phyloP scores from a whole-genome alignment of 1,139 yeast genomes.

The Yamadazyma friedrichii region DNA sequence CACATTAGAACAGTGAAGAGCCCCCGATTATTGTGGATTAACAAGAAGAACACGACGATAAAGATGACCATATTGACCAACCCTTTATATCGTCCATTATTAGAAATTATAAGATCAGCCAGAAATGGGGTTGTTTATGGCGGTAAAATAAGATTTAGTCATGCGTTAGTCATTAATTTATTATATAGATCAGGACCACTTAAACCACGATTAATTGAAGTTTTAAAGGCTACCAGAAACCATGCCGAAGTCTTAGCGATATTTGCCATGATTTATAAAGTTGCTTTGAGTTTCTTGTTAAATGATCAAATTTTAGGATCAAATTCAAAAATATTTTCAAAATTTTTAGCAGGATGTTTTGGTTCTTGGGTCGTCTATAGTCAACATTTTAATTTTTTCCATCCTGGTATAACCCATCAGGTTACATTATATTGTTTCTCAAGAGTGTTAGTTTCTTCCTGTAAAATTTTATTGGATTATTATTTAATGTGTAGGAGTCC shows the following conservation, averaged over 20 bases:
- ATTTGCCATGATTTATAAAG: conserved; percentile 65
- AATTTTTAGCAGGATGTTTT: conserved; percentile 61
- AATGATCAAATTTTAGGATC: conserved; percentile 38
- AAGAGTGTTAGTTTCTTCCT: conserved; percentile 53
- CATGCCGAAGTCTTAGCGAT: conserved; percentile 69
- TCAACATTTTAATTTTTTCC: conserved; percentile 47
- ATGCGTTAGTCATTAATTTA: conserved; percentile 65
- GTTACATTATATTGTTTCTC: conserved; percentile 63
- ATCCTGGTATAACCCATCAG: conserved; percentile 55
- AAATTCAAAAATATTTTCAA: conserved; percentile 26
- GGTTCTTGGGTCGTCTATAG: conserved; percentile 70
- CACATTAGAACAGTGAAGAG: too few relatives aligned
- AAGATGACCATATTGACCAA: conserved; percentile 23
- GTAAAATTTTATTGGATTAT: conserved; percentile 45
- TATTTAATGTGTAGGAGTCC: conserved; percentile 40
- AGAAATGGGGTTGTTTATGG: conserved; percentile 67
- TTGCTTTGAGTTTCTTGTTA: conserved; percentile 28
- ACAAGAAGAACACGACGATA: not conserved
- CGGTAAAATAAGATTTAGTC: conserved; percentile 70
- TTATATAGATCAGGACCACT: conserved; percentile 52
- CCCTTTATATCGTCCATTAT: conserved; percentile 37
- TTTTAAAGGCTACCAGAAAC: conserved; percentile 56
- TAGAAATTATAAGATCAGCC: conserved; percentile 40
- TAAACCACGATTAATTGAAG: conserved; percentile 45
- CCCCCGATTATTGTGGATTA: too few relatives aligned